A percentile compares a stretch with the other conserved stretches of the same genome.
phyloP scores from a whole-genome alignment of 2,329 filamentous ascomycete species.

The Fusarium avenaceum region DNA sequence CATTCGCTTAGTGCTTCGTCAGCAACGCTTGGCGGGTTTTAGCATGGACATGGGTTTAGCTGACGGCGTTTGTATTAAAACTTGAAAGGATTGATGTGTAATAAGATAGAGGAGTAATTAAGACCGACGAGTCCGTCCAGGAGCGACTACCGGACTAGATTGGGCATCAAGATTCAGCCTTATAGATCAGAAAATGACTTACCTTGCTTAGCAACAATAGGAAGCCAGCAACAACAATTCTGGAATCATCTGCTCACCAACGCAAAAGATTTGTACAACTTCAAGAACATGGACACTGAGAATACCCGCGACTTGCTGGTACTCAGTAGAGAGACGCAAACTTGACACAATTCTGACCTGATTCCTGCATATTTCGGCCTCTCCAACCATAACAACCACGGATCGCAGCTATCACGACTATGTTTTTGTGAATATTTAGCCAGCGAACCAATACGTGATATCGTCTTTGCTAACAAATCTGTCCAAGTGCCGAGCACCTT shows the following conservation, averaged over 20 bases:
- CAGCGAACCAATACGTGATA: neutral
- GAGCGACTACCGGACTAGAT: neutral
- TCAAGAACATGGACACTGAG: too few species aligned
- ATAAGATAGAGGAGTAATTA: neutral
- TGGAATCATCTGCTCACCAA: neutral
- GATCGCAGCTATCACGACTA: neutral
- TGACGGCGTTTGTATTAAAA: conserved; percentile 1
- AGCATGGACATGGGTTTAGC: neutral
- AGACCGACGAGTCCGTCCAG: neutral
- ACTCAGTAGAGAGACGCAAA: neutral
- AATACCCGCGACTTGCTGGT: too few species aligned
- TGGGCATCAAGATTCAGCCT: neutral
- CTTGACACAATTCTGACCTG: neutral
- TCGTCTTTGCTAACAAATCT: neutral
- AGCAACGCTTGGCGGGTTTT: conserved; percentile 10
- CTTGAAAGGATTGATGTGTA: neutral
- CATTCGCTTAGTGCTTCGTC: conserved; percentile 29
- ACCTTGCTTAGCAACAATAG: neutral
- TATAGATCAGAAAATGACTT: neutral
- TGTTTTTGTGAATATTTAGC: neutral
- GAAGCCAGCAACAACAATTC: neutral
- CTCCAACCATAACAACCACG: neutral
- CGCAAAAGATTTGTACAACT: neutral
- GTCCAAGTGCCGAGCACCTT: conserved; percentile 7
- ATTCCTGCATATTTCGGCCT: conserved; percentile 3